Percentiles rank a stretch among this genome's conserved stretches.
phyloP scores from a whole-genome alignment of 352 stramenopile species.

The Phytophthora ohioensis region DNA sequence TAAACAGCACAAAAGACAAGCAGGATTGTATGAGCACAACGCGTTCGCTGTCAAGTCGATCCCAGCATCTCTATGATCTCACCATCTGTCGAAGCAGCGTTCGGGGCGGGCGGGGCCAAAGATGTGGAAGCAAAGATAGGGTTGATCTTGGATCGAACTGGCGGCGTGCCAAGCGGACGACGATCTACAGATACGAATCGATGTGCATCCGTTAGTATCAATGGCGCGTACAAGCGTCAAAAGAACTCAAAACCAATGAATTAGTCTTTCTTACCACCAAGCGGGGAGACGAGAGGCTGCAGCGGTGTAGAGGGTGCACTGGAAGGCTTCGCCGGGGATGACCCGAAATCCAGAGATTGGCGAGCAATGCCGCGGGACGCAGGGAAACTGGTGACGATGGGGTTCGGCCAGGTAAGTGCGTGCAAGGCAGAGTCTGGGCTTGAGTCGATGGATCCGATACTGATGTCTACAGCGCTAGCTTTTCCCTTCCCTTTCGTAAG shows the following conservation, averaged over 20 bases:
- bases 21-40: conserved; percentile 10
- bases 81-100: conserved; percentile 54
- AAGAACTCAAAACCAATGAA: conserved; percentile 34
- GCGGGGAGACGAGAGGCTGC: conserved; percentile 47
- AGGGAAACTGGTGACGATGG: conserved; percentile 25
- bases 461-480: conserved; percentile 25
- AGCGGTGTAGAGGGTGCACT: conserved; percentile 32
- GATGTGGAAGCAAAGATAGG: conserved; percentile 51
- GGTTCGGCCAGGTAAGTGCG: conserved; percentile 52
- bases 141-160: conserved; percentile 61
- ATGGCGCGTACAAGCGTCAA: conserved; percentile 24
- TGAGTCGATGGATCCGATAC: conserved; percentile 59
- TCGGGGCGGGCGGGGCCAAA: conserved; percentile 26
- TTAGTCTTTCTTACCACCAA: conserved; percentile 51
- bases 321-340: conserved; percentile 38
- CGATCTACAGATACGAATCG: conserved; percentile 40
- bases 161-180: conserved; percentile 52
- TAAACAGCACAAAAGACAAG: conserved; percentile 18
- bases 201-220: conserved; percentile 39
- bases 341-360: conserved; percentile 62
- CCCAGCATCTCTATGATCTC: conserved; percentile 1
- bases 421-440: conserved; percentile 47
- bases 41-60: neutral
- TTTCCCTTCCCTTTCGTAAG: conserved; percentile 31
- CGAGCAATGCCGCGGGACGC: conserved; percentile 40